Evolutionary conservation across 768 basidiomycete genomes (phyloP).

Genomic region (Amanita pallidorosea): DNA sequence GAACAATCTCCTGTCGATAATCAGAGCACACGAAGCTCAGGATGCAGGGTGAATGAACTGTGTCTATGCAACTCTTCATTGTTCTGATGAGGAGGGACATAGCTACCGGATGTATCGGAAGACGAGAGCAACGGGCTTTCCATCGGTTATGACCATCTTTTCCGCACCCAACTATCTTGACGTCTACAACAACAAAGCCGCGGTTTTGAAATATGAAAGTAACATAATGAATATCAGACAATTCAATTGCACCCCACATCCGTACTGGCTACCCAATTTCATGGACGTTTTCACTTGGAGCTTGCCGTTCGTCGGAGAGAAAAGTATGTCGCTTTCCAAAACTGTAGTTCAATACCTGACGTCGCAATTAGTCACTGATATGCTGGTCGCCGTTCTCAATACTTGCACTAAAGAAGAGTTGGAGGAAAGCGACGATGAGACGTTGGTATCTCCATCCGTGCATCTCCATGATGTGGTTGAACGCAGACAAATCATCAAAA

Average conservation of each 20-base stretch:
- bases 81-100: background rate
- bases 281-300: slow-evolving; percentile 99
- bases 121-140: slow-evolving; percentile 96
- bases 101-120: slow-evolving; percentile 99
- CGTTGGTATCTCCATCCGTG: slow-evolving; percentile 28
- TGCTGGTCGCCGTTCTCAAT: slow-evolving; percentile 94
- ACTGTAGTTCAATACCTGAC: background rate
- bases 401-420: slow-evolving; percentile 96
- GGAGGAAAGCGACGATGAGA: slow-evolving; percentile 67
- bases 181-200: slow-evolving; percentile 98
- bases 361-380: slow-evolving; percentile 73
- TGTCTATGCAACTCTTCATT: slow-evolving; percentile 1
- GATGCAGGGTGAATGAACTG: slow-evolving; percentile 73
- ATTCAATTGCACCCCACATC: slow-evolving; percentile 93
- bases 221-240: slow-evolving; percentile 99
- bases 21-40: slow-evolving; percentile 96
- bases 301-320: slow-evolving; percentile 95
- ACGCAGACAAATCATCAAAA: slow-evolving; percentile 88
- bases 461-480: slow-evolving; percentile 46
- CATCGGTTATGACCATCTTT: slow-evolving; percentile 99
- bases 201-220: slow-evolving; percentile 97
- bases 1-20: slow-evolving; percentile 93
- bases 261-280: slow-evolving; percentile 98
- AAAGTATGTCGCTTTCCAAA: slow-evolving; percentile 50
- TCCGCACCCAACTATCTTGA: slow-evolving; percentile 97